phyloP scores from a whole-genome alignment of 75 land plant species.

The Cryptomeria japonica region DNA sequence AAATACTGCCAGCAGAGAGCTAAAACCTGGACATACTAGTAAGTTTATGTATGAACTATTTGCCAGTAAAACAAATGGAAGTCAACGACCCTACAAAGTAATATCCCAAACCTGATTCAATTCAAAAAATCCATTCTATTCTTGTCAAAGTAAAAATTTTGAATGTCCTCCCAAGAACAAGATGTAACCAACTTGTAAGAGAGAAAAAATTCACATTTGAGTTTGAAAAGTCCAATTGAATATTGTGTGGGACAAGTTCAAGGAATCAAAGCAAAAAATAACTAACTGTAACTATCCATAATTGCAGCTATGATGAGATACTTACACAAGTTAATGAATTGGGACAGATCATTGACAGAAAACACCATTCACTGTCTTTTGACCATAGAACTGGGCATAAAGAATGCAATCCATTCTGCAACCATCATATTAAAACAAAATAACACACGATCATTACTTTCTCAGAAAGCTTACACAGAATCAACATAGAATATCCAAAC shows the following conservation, averaged over 20 bases:
- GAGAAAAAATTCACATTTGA: neutral
- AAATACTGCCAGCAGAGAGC: neutral
- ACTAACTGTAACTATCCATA: neutral
- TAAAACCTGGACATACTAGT: neutral
- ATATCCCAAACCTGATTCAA: neutral
- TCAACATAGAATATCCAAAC: neutral
- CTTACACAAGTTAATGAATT: slow-evolving; percentile 88
- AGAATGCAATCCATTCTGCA: slow-evolving; percentile 95
- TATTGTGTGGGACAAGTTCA: neutral
- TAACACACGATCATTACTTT: neutral
- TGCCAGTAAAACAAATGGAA: neutral
- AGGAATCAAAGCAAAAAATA: neutral
- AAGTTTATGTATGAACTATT: neutral
- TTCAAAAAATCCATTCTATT: neutral
- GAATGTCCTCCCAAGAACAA: neutral
- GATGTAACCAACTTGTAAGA: neutral
- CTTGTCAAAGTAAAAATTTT: neutral
- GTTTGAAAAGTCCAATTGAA: neutral
- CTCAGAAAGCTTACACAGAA: slow-evolving; percentile 5
- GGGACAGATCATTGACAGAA: slow-evolving; percentile 96
- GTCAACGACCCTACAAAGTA: neutral
- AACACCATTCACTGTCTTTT: slow-evolving; percentile 91
- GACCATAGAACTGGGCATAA: slow-evolving; percentile 99
- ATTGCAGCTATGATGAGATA: slow-evolving; percentile 4
- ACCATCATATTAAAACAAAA: slow-evolving; percentile 7